Evolutionary conservation across 2,329 filamentous ascomycete species (phyloP).

Genomic region (Colletotrichum navitas): DNA sequence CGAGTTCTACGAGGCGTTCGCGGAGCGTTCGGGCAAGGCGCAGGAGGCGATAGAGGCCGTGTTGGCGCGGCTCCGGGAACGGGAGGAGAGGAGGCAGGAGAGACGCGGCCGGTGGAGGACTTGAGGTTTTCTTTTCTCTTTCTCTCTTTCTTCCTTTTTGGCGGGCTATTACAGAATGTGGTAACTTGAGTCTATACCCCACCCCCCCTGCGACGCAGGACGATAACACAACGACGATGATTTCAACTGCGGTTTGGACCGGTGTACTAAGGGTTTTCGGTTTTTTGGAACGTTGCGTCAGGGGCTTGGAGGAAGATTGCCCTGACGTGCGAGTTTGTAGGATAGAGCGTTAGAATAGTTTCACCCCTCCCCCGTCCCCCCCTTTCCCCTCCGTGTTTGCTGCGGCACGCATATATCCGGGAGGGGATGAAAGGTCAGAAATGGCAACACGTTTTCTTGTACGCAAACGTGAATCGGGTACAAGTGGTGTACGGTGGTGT

Average conservation of each 20-base stretch:
- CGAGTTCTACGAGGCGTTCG: conserved; percentile 41
- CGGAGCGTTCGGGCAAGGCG: conserved; percentile 37
- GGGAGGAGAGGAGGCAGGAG: conserved; percentile 38
- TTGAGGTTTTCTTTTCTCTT: background rate
- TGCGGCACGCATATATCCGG: background rate
- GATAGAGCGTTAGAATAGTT: conserved; percentile 11
- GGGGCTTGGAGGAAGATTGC: background rate
- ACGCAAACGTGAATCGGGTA: background rate
- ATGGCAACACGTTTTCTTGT: conserved; percentile 7
- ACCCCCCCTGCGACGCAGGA: background rate
- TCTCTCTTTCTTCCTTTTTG: background rate
- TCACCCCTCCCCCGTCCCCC: background rate
- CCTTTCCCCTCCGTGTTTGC: conserved; percentile 21
- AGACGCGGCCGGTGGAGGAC: conserved; percentile 11
- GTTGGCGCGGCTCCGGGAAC: conserved; percentile 36
- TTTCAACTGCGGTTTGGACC: conserved; percentile 1
- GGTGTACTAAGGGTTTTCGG: background rate
- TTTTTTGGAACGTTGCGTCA: background rate
- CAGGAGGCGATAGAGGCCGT: conserved; percentile 38
- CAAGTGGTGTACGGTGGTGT: background rate
- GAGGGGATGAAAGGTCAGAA: conserved; percentile 9
- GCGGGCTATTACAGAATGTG: background rate
- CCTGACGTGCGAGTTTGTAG: conserved; percentile 12
- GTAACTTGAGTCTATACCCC: background rate
- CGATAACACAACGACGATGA: background rate